Conservation (phyloP, 2,329 filamentous ascomycete genomes). For the Fusarium beomiforme region DNA sequence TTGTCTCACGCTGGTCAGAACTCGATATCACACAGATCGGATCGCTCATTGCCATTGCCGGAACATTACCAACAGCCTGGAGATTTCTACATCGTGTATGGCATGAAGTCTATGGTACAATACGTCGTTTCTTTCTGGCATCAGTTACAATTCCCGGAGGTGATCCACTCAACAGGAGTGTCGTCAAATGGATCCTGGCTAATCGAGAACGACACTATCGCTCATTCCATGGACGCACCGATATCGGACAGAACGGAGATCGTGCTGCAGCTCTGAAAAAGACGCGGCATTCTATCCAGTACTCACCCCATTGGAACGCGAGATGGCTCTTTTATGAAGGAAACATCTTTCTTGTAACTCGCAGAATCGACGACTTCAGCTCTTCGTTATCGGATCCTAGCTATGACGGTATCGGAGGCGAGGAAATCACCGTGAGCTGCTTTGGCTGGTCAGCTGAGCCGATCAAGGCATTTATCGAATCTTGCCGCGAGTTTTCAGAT, state of each 20-base stretch:
- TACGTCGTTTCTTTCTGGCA: constrained; percentile 56
- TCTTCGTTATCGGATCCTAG: constrained; percentile 52
- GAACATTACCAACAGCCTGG: constrained; percentile 54
- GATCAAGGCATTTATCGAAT: constrained; percentile 56
- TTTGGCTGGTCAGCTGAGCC: constrained; percentile 62
- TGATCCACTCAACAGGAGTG: constrained; percentile 57
- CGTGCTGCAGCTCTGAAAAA: constrained; percentile 54
- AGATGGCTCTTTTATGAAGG: constrained; percentile 61
- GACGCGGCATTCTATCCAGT: constrained; percentile 54
- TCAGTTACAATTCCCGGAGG: constrained; percentile 55
- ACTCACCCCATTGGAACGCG: constrained; percentile 56
- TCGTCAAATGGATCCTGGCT: constrained; percentile 57
- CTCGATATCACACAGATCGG: constrained; percentile 58
- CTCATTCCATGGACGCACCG: constrained; percentile 57
- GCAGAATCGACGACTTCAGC: constrained; percentile 52
- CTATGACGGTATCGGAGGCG: constrained; percentile 58
- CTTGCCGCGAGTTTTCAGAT: constrained; percentile 59
- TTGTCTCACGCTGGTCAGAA: constrained; percentile 54
- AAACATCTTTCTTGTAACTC: constrained; percentile 56
- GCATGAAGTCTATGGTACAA: constrained; percentile 52
- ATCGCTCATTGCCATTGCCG: constrained; percentile 56
- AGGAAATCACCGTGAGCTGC: constrained; percentile 60
- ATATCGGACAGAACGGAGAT: constrained; percentile 48
- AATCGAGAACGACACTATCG: constrained; percentile 53
- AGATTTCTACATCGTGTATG: constrained; percentile 50